phyloP scores from a whole-genome alignment of 495 filamentous ascomycete species.

The Bacidia rubella region DNA sequence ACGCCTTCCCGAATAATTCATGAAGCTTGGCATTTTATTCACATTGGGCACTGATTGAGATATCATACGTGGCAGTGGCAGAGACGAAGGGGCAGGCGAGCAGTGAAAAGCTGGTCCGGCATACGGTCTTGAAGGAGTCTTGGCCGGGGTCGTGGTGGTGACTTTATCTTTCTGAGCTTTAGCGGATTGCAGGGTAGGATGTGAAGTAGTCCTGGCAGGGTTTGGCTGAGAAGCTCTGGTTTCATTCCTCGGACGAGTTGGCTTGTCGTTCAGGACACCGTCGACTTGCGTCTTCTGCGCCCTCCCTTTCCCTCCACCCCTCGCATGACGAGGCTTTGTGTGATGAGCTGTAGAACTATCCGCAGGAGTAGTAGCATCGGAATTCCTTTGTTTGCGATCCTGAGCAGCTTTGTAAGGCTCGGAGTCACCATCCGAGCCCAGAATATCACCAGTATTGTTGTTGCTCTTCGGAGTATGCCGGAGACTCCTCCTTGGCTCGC shows the following conservation, averaged over 20 bases:
- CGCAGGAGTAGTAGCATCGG: background rate
- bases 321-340: background rate
- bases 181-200: background rate
- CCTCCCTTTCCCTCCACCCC: background rate
- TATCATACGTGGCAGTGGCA: conserved; percentile 86
- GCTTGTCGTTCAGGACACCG: background rate
- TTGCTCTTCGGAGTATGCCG: conserved; percentile 7
- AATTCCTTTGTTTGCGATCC: background rate
- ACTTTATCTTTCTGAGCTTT: conserved; percentile 1
- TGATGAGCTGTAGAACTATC: background rate
- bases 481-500: conserved; percentile 1
- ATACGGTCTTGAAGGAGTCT: conserved; percentile 40
- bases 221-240: background rate
- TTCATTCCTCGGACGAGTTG: background rate
- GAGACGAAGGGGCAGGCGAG: conserved; percentile 81
- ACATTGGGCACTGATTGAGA: conserved; percentile 65
- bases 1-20: conserved; percentile 30
- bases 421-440: conserved; percentile 16
- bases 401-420: background rate
- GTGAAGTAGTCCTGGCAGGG: background rate
- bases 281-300: background rate
- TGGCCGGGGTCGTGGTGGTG: conserved; percentile 6
- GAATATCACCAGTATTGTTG: conserved; percentile 2
- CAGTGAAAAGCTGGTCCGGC: conserved; percentile 92
- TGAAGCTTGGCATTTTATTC: conserved; percentile 27